phyloP scores from a whole-genome alignment of 2,329 filamentous ascomycete genomes.

The Elsinoe fawcettii region DNA sequence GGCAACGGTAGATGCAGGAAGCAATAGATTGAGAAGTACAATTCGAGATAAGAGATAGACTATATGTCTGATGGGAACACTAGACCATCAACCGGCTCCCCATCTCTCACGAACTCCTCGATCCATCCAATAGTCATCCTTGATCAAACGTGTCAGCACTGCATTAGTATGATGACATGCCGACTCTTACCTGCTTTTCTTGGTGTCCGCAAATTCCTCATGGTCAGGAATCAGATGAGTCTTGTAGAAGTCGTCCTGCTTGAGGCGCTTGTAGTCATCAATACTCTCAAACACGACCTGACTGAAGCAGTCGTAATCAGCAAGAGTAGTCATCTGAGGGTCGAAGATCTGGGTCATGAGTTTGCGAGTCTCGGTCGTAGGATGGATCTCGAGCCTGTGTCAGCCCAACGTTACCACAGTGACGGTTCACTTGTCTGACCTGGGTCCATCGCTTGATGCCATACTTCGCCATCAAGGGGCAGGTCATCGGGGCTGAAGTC shows the following conservation, averaged over 20 bases:
- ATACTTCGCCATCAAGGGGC: constrained; percentile 44
- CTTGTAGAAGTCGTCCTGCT: constrained; percentile 44
- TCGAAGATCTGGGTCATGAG: constrained; percentile 40
- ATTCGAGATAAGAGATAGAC: background rate
- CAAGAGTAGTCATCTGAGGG: constrained; percentile 42
- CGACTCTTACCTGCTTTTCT: constrained; percentile 31
- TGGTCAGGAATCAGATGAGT: constrained; percentile 39
- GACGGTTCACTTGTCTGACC: constrained; percentile 23
- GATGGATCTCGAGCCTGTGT: constrained; percentile 36
- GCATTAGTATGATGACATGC: background rate
- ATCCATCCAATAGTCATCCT: constrained; percentile 45
- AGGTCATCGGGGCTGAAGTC: constrained; percentile 40
- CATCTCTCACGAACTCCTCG: constrained; percentile 36
- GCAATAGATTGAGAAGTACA: no score
- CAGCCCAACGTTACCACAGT: background rate
- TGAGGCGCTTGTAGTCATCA: constrained; percentile 43
- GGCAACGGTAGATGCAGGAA: no score
- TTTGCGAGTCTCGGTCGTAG: constrained; percentile 28
- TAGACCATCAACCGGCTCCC: constrained; percentile 24
- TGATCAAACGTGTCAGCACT: background rate
- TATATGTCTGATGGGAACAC: constrained; percentile 17
- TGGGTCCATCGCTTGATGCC: constrained; percentile 42
- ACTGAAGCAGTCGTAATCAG: constrained; percentile 45
- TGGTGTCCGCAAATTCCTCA: constrained; percentile 45
- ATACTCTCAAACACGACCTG: constrained; percentile 41